These are phyloP conservation scores for Biscogniauxia marginata DNA, from an alignment of 2,329 filamentous ascomycete species.

Conservation along the genomic window DNA sequence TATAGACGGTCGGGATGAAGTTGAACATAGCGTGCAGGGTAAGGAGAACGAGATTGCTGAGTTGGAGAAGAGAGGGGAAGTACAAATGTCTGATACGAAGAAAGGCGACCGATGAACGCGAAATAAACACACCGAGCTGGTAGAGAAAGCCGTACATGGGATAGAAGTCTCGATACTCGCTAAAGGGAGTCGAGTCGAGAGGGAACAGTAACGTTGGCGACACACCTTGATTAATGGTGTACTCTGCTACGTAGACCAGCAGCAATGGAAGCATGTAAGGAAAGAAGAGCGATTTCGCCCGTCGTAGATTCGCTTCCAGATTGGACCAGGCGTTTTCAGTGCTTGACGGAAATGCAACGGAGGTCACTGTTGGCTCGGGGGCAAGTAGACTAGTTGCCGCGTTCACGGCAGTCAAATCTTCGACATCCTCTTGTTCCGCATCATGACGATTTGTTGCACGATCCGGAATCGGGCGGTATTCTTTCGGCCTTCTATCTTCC, in stretches of 20 bases:
- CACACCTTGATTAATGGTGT: slow-evolving; percentile 96
- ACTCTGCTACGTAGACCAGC: slow-evolving; percentile 92
- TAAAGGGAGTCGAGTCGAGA: slow-evolving; percentile 71
- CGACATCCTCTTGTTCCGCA: slow-evolving; percentile 24
- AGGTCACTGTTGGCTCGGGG: slow-evolving; percentile 40
- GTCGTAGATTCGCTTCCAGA: slow-evolving; percentile 56
- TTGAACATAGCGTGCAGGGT: slow-evolving; percentile 73
- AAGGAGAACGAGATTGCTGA: slow-evolving; percentile 73
- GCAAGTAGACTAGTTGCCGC: slow-evolving; percentile 50
- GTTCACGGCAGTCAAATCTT: slow-evolving; percentile 37
- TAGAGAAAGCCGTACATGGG: slow-evolving; percentile 94
- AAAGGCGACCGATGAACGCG: slow-evolving; percentile 86
- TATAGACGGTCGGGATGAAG: slow-evolving; percentile 81
- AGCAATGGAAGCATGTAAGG: slow-evolving; percentile 87
- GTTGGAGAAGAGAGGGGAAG: slow-evolving; percentile 76
- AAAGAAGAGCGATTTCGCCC: slow-evolving; percentile 69
- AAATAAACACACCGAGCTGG: slow-evolving; percentile 92
- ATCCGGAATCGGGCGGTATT: slow-evolving; percentile 54
- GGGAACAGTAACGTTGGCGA: slow-evolving; percentile 88
- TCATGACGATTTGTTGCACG: slow-evolving; percentile 1
- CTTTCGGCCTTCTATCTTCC: slow-evolving; percentile 41
- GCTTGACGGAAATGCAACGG: slow-evolving; percentile 39
- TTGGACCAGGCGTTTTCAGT: slow-evolving; percentile 30
- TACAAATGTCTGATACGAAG: slow-evolving; percentile 80
- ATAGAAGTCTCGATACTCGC: slow-evolving; percentile 82